phyloP scores from a whole-genome alignment of 169 alveolate genomes.

The Eimeria praecox region DNA sequence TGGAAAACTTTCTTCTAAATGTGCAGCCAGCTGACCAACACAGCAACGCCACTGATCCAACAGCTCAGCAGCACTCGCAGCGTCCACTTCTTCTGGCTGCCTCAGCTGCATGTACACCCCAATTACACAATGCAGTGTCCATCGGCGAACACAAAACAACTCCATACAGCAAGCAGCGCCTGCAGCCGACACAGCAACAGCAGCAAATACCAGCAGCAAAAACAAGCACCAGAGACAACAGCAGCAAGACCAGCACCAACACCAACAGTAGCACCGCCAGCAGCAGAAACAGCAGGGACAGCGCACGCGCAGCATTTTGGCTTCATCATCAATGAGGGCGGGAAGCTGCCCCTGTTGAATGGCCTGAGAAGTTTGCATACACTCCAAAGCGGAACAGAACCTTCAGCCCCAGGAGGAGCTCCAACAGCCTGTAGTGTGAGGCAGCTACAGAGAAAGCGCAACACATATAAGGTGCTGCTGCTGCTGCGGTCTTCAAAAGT shows the following conservation, averaged over 20 bases:
- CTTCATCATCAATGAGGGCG: constrained; percentile 60
- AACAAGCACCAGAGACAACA: background rate
- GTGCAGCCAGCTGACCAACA: background rate
- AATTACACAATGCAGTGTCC: background rate
- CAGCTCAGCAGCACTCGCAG: constrained; percentile 37
- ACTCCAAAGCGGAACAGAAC: background rate
- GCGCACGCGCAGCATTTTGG: constrained; percentile 42
- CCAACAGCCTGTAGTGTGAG: background rate
- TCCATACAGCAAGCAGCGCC: background rate
- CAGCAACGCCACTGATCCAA: constrained; percentile 35
- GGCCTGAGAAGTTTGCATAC: background rate
- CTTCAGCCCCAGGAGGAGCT: background rate
- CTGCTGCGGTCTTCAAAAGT: background rate
- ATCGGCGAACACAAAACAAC: background rate
- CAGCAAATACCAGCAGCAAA: background rate
- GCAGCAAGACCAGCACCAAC: background rate
- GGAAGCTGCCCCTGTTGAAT: constrained; percentile 38
- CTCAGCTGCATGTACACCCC: constrained; percentile 37
- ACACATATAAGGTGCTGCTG: background rate
- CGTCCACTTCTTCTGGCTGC: background rate
- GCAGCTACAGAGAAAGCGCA: background rate
- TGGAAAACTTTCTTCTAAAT: background rate
- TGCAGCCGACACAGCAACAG: background rate
- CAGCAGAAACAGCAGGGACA: background rate
- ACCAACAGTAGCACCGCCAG: background rate